Base-by-base conservation (phyloP, 1,139 yeast genomes). In the Keqinozyma sinolaborantium region DNA sequence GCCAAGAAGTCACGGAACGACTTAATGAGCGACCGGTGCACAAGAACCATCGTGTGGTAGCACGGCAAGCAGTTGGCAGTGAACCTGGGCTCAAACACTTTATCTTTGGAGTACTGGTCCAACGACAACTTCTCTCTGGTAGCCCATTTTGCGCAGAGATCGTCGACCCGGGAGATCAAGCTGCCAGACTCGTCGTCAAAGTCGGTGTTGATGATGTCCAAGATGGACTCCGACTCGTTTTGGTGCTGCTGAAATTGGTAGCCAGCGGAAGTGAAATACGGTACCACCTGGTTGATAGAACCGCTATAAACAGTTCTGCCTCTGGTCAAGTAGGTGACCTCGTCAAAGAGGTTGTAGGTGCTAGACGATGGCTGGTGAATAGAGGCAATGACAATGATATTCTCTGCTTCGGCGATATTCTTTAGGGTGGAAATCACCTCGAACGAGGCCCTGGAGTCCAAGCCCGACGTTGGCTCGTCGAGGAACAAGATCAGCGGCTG, bases 391-490 rank as follows among this genome's bases (percentile, higher is more conserved):
- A 64, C 60, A 24, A 55, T 45, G 40, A 59, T 56, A 28, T 53
- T 51, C 28, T 51, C 56, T 9, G 38, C 35, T 24, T 33, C 35
- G 4, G 63, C 61, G 19, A 56, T 36, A 21, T 41, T 64, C 28
- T 51, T 50, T 26, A 58, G 41, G 26, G 46, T 44, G 10, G 44
- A 38, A 14, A 58, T 49, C 11, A 58, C 53, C 30, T 53, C 53
- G 33, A 43, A 42, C 4, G 65, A 53, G 21, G 57, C 48, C 11
- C 44, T 39, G 3, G 96, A 79, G 54, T 92, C 98, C 40, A 92
- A 64, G 0, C 98, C 38, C n/a, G n/a, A n/a, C n/a, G n/a, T n/a
- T n/a, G n/a, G n/a, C n/a, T n/a, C n/a, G n/a, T n/a, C n/a, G n/a
- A 85, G 63, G 45, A 84, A 48, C 18, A 54, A 41, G 26, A 55